Conservation (phyloP, 192 early-diverging fungal genomes). For the Backusella luteola region DNA sequence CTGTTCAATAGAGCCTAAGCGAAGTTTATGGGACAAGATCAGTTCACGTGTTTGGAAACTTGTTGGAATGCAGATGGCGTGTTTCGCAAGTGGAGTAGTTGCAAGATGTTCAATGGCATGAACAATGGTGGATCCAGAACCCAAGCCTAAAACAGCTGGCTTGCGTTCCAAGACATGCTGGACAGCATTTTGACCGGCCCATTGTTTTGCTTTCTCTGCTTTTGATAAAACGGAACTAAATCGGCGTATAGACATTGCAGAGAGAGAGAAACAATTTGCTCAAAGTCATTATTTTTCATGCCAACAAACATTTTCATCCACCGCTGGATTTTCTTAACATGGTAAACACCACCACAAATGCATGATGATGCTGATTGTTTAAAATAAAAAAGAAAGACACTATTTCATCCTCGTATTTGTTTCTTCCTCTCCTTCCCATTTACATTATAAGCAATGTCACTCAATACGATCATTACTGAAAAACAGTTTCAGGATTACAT, state of each 20-base stretch:
- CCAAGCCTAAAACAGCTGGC: slow-evolving; percentile 64
- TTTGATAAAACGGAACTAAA: not conserved
- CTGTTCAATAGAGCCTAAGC: slow-evolving; percentile 68
- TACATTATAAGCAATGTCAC: no score
- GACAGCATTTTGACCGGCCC: not conserved
- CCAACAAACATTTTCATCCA: no score
- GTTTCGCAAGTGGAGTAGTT: slow-evolving; percentile 47
- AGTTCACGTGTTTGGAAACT: slow-evolving; percentile 89
- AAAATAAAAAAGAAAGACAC: no score
- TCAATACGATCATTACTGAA: no score
- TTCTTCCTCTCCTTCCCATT: no score
- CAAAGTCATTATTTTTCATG: no score
- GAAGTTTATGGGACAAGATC: slow-evolving; percentile 74
- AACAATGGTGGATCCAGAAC: slow-evolving; percentile 79
- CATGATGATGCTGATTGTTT: no score
- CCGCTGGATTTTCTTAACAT: no score
- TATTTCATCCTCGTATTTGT: no score
- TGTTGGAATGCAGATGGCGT: slow-evolving; percentile 84
- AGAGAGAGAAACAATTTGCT: no score
- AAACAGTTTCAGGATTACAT: no score
- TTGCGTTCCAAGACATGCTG: not conserved
- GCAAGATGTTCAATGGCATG: slow-evolving; percentile 76
- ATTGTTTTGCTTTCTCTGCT: not conserved
- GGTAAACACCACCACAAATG: no score
- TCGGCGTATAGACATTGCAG: not conserved